A percentile compares a stretch with the other conserved stretches of the same genome.
These are phyloP conservation scores for Colletotrichum somersetense DNA, from an alignment of 2,329 filamentous ascomycete genomes.

Conservation along the genomic window DNA sequence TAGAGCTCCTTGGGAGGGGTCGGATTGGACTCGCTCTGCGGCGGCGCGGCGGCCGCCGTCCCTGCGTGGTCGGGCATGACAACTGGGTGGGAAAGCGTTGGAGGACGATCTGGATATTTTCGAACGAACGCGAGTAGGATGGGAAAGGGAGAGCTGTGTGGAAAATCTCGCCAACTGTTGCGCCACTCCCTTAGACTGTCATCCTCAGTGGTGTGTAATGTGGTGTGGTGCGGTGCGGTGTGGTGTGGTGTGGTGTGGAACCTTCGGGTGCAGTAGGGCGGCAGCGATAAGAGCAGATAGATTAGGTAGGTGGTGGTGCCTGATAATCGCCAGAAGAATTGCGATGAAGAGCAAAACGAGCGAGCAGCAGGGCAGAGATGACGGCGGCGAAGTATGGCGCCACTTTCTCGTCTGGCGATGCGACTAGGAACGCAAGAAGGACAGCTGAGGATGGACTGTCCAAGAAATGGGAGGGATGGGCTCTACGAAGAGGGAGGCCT, in stretches of 20 bases:
- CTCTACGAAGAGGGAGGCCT: constrained; percentile 24
- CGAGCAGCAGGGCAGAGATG: constrained; percentile 2
- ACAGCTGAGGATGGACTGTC: constrained; percentile 7
- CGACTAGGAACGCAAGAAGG: constrained; percentile 19
- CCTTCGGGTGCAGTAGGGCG: constrained; percentile 24
- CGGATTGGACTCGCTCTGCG: constrained; percentile 46
- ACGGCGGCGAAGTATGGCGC: background rate
- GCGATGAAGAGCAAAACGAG: background rate
- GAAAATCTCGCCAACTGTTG: constrained; percentile 28
- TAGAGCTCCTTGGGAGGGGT: constrained; percentile 67
- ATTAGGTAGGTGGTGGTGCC: background rate
- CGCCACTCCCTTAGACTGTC: constrained; percentile 40
- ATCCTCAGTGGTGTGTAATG: constrained; percentile 18
- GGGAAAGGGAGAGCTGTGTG: background rate
- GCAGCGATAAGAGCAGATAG: constrained; percentile 9
- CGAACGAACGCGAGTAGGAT: background rate
- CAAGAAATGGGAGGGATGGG: constrained; percentile 38
- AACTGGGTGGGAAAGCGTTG: background rate
- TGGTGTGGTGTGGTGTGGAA: constrained; percentile 17
- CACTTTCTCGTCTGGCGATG: constrained; percentile 8
- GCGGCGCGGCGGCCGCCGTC: constrained; percentile 41
- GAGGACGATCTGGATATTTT: background rate
- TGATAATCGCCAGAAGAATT: background rate
- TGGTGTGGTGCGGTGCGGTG: background rate
- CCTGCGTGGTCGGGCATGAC: constrained; percentile 39